Conservation (phyloP, 2,329 filamentous ascomycete species). For the Aspergillus pseudoglaucus region DNA sequence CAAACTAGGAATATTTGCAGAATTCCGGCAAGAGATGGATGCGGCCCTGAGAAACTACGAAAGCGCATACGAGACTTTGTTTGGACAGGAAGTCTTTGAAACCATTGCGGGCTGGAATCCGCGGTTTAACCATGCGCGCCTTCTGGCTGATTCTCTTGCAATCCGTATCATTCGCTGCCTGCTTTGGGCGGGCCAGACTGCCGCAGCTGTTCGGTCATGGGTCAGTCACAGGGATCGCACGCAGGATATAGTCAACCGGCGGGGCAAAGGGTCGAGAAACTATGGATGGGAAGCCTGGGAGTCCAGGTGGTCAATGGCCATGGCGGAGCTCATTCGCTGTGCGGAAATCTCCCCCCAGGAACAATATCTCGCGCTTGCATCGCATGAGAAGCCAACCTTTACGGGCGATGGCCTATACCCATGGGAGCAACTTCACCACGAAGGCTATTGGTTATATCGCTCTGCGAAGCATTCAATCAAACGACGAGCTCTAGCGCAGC, state of each 20-base stretch:
- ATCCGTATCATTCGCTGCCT: conserved; percentile 77
- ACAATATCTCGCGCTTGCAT: conserved; percentile 37
- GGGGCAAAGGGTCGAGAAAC: conserved; percentile 76
- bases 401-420: conserved; percentile 47
- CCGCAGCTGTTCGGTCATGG: conserved; percentile 74
- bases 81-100: conserved; percentile 79
- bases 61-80: conserved; percentile 74
- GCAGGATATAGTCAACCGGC: conserved; percentile 69
- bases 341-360: conserved; percentile 37
- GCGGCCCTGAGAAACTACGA: conserved; percentile 79
- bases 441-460: conserved; percentile 56
- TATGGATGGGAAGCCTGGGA: conserved; percentile 97
- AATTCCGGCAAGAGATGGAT: conserved; percentile 91
- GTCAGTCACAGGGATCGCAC: conserved; percentile 67
- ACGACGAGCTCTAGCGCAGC: conserved; percentile 46
- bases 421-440: conserved; percentile 55
- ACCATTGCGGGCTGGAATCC: conserved; percentile 84
- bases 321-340: conserved; percentile 54
- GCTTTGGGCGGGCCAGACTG: conserved; percentile 72
- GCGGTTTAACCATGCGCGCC: conserved; percentile 86
- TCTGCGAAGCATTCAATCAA: conserved; percentile 47
- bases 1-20: conserved; percentile 83
- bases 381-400: conserved; percentile 47
- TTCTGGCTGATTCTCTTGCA: conserved; percentile 73
- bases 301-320: conserved; percentile 60